Percentiles rank a stretch among this genome's conserved stretches.
Conservation (phyloP, 2,329 filamentous ascomycete genomes). For the Leptosphaerulina australis region DNA sequence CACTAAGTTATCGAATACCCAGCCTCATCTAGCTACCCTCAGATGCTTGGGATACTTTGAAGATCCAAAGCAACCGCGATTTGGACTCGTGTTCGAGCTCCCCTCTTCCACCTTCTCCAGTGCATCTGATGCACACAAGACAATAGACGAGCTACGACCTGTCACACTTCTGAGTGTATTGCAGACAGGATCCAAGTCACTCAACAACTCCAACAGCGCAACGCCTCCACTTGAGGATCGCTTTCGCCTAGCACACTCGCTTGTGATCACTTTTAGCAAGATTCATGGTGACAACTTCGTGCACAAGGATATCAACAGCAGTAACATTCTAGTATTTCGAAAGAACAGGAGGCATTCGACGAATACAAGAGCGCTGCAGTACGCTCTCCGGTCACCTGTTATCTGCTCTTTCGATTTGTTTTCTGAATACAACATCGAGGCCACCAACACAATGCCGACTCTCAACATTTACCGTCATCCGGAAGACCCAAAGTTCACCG, state of each 20-base stretch:
- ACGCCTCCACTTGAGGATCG: slow-evolving; percentile 70
- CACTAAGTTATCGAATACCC: slow-evolving; percentile 38
- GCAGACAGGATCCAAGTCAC: slow-evolving; percentile 53
- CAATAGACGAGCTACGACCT: slow-evolving; percentile 47
- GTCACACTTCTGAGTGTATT: slow-evolving; percentile 56
- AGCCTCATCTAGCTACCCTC: slow-evolving; percentile 52
- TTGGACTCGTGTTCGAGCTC: slow-evolving; percentile 77
- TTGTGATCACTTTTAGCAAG: slow-evolving; percentile 74
- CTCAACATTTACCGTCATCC: slow-evolving; percentile 72
- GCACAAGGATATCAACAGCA: slow-evolving; percentile 72
- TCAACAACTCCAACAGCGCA: slow-evolving; percentile 49
- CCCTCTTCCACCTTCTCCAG: slow-evolving; percentile 59
- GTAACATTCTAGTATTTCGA: slow-evolving; percentile 69
- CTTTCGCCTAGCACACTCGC: slow-evolving; percentile 74
- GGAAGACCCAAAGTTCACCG: slow-evolving; percentile 53
- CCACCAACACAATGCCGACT: slow-evolving; percentile 46
- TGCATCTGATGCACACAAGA: slow-evolving; percentile 60
- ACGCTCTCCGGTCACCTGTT: slow-evolving; percentile 70
- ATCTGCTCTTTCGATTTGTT: slow-evolving; percentile 79
- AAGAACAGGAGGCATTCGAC: slow-evolving; percentile 54
- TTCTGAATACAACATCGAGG: slow-evolving; percentile 60
- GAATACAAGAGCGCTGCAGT: slow-evolving; percentile 49
- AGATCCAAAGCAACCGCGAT: slow-evolving; percentile 69
- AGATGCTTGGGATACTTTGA: slow-evolving; percentile 75
- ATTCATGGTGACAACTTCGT: slow-evolving; percentile 71